Conservation (phyloP, 305 asterid species). For the Fraxinus greggii region DNA sequence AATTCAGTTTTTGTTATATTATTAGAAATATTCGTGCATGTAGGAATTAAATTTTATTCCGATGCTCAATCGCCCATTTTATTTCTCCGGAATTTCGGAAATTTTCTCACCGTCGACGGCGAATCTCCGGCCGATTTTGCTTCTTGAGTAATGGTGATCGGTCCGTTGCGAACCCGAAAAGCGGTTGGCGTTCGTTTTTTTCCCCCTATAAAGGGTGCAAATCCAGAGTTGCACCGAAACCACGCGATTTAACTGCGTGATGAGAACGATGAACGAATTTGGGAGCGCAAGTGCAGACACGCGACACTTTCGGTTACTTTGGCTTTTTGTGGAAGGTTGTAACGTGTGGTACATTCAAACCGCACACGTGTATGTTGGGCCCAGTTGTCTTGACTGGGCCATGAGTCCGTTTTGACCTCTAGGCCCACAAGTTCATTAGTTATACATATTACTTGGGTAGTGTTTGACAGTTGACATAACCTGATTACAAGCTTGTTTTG, state of each 20-base stretch:
- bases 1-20: background rate
- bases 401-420: slow-evolving; percentile 4
- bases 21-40: slow-evolving; percentile 16
- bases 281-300: background rate
- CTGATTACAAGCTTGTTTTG: background rate
- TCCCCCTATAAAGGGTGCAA: slow-evolving; percentile 10
- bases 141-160: background rate
- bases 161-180: slow-evolving; percentile 29
- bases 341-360: slow-evolving; percentile 31
- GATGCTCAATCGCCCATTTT: background rate
- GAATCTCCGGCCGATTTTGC: background rate
- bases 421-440: slow-evolving; percentile 29
- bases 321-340: slow-evolving; percentile 26
- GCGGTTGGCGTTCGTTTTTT: slow-evolving; percentile 42
- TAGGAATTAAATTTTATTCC: background rate
- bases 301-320: slow-evolving; percentile 48
- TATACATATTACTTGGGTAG: background rate
- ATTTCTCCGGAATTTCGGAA: background rate
- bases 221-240: background rate
- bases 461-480: background rate
- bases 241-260: slow-evolving; percentile 26
- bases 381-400: slow-evolving; percentile 34
- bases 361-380: slow-evolving; percentile 44
- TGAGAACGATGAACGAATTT: background rate
- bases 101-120: background rate